A percentile compares a stretch with the other conserved stretches of the same genome.
These are phyloP conservation scores for Pistacia vera DNA, from an alignment of 345 rosid genomes.

Conservation along the genomic window DNA sequence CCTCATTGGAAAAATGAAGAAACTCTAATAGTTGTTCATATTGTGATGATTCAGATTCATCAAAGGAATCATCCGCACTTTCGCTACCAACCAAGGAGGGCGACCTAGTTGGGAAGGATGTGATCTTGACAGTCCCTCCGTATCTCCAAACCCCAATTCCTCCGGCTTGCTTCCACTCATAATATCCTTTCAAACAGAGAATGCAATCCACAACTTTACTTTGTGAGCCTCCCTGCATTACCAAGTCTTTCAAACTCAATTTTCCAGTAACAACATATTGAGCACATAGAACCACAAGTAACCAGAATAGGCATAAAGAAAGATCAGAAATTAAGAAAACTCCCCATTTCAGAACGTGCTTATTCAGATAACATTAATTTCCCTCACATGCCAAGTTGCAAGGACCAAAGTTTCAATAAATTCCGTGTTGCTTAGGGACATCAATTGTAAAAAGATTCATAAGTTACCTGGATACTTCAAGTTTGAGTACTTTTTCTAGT, in stretches of 20 bases:
- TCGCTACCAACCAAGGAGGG: conserved; percentile 71
- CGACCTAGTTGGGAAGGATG: conserved; percentile 72
- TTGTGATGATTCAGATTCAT: conserved; percentile 87
- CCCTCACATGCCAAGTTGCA: too few relatives aligned
- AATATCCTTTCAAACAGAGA: conserved; percentile 89
- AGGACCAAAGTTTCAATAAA: background rate
- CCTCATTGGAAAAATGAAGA: conserved; percentile 82
- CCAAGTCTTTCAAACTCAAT: background rate
- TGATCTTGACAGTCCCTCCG: conserved; percentile 94
- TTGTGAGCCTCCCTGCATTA: conserved; percentile 83
- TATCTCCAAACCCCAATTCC: conserved; percentile 97
- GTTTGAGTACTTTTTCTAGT: too few relatives aligned
- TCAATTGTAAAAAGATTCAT: background rate
- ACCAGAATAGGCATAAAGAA: background rate
- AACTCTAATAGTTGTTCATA: conserved; percentile 84
- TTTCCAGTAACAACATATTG: conserved; percentile 9
- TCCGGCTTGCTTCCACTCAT: conserved; percentile 94
- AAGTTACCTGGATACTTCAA: too few relatives aligned
- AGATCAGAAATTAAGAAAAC: background rate
- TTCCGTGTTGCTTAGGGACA: background rate
- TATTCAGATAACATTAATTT: background rate
- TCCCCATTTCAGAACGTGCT: background rate
- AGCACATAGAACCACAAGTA: background rate
- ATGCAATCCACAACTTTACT: conserved; percentile 97
- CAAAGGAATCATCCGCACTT: conserved; percentile 82